These are phyloP conservation scores for Glebionis coronaria DNA, from an alignment of 129 eudicot species.

Conservation along the genomic window DNA sequence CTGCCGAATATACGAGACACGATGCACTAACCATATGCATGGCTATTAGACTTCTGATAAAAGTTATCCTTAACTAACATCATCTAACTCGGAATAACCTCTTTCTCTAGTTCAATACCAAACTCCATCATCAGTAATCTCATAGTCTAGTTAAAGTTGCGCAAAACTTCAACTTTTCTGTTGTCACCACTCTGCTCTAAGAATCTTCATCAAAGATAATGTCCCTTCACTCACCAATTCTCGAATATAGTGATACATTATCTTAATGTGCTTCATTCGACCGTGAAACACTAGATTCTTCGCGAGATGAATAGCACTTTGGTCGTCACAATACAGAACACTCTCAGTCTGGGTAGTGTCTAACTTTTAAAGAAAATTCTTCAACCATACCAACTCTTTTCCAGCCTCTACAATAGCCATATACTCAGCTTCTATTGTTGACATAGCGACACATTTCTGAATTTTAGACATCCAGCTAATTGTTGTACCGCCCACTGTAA, in stretches of 20 bases:
- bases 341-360: neutral
- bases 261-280: neutral
- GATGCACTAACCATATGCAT: neutral
- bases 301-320: too few species aligned
- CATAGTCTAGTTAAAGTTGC: neutral
- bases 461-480: neutral
- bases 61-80: neutral
- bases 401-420: neutral
- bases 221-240: neutral
- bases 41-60: neutral
- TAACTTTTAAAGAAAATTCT: neutral
- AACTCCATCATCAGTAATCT: neutral
- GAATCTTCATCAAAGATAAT: neutral
- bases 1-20: neutral
- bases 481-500: neutral
- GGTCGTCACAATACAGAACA: neutral
- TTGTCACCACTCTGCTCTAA: neutral
- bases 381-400: neutral
- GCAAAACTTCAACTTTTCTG: constrained; percentile 7
- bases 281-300: too few species aligned
- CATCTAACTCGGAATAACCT: neutral
- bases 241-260: neutral
- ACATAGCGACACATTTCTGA: neutral
- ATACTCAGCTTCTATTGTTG: neutral
- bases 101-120: neutral